Evolutionary conservation across 495 filamentous ascomycete genomes (phyloP).

Genomic region (Penicillium roqueforti): DNA sequence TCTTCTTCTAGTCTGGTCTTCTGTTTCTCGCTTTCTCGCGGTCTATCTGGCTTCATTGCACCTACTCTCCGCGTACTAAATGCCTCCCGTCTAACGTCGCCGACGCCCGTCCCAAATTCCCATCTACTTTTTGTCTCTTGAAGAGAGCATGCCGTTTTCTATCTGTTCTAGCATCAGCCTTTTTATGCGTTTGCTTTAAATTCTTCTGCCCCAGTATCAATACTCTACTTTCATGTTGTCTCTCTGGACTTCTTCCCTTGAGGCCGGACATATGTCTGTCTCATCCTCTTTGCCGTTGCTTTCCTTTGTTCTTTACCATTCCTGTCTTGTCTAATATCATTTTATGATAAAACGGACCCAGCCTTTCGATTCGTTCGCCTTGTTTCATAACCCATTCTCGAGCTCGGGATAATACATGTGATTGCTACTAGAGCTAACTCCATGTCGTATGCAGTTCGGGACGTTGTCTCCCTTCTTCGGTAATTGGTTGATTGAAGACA

Average conservation of each 20-base stretch:
- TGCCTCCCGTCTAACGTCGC: conserved; percentile 24
- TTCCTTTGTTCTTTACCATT: conserved; percentile 19
- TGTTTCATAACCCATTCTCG: conserved; percentile 20
- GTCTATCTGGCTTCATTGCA: conserved; percentile 9
- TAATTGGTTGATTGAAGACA: not conserved
- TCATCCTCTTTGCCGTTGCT: conserved; percentile 10
- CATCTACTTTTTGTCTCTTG: conserved; percentile 22
- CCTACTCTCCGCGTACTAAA: conserved; percentile 7
- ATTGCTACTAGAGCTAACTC: conserved; percentile 4
- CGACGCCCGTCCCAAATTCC: conserved; percentile 18
- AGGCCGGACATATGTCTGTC: conserved; percentile 1
- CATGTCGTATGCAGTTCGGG: not conserved
- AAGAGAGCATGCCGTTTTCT: conserved; percentile 26
- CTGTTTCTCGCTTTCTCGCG: conserved; percentile 14
- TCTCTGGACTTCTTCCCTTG: not conserved
- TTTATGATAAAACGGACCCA: conserved; percentile 28
- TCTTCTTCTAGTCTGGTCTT: conserved; percentile 70
- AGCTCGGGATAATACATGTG: conserved; percentile 14
- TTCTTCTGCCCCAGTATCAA: conserved; percentile 24
- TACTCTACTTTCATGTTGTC: conserved; percentile 14
- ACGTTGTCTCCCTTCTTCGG: not conserved
- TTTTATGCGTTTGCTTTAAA: conserved; percentile 22
- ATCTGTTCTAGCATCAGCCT: conserved; percentile 28
- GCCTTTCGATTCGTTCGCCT: conserved; percentile 20
- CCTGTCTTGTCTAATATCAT: conserved; percentile 29